Percentiles rank a stretch among this genome's conserved stretches.
These are phyloP conservation scores for Pseudogymnoascus sp. DNA, from an alignment of 2,329 filamentous ascomycete genomes.

Conservation along the genomic window DNA sequence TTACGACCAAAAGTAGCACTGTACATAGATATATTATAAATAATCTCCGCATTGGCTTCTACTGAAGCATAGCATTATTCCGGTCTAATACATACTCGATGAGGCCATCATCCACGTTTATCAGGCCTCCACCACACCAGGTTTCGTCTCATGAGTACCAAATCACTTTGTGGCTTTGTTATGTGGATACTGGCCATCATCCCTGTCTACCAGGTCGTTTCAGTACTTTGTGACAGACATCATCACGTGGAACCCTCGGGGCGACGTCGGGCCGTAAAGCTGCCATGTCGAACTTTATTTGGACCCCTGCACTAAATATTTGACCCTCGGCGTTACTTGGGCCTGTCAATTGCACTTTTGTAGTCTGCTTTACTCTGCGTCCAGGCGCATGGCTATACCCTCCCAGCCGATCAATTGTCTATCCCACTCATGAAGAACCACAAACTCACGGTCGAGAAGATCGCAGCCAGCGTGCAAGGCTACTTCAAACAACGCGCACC, in stretches of 20 bases:
- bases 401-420: background rate
- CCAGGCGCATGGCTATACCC: background rate
- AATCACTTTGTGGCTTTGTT: background rate
- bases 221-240: background rate
- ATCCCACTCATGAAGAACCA: conserved; percentile 23
- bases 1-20: background rate
- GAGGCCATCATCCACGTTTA: background rate
- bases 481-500: conserved; percentile 38
- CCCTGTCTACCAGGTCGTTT: too few species aligned
- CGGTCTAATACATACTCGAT: background rate
- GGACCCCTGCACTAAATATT: background rate
- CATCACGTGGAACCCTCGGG: background rate
- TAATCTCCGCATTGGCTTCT: background rate
- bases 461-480: conserved; percentile 33
- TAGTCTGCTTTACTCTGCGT: background rate
- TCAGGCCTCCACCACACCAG: background rate
- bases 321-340: background rate
- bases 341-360: background rate
- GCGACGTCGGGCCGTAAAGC: background rate
- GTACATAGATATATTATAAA: background rate
- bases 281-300: conserved; percentile 4
- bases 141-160: background rate
- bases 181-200: too few species aligned
- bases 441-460: conserved; percentile 33
- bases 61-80: background rate